These are phyloP conservation scores for Lophiostoma macrostomum DNA, from an alignment of 495 filamentous ascomycete genomes.

Conservation along the genomic window DNA sequence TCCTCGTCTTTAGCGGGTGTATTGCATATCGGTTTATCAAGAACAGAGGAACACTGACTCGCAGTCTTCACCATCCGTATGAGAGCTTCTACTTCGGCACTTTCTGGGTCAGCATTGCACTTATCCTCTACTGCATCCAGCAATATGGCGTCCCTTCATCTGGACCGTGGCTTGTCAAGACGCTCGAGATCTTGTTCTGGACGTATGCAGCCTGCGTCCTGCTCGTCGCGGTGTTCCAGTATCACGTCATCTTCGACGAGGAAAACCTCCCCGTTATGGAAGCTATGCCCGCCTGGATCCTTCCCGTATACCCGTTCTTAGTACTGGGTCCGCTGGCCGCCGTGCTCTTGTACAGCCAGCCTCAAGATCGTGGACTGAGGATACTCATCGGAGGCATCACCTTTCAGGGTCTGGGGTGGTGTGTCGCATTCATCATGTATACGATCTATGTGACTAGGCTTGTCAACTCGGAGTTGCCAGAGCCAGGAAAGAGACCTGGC, in stretches of 20 bases:
- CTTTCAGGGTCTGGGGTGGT: constrained; percentile 53
- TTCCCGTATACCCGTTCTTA: constrained; percentile 57
- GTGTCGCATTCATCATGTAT: constrained; percentile 52
- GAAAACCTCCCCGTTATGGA: constrained; percentile 41
- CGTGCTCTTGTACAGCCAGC: constrained; percentile 44
- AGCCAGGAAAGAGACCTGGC: constrained; percentile 34
- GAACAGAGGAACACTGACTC: constrained; percentile 3
- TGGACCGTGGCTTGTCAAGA: constrained; percentile 43
- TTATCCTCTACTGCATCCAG: constrained; percentile 28
- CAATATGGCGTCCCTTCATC: constrained; percentile 27
- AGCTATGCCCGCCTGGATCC: constrained; percentile 53
- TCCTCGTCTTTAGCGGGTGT: constrained; percentile 51
- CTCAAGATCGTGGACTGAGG: constrained; percentile 39
- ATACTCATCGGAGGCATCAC: constrained; percentile 52
- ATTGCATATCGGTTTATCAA: constrained; percentile 44
- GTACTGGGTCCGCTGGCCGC: constrained; percentile 52
- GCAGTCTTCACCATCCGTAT: constrained; percentile 30
- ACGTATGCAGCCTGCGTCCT: constrained; percentile 48
- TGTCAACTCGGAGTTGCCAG: constrained; percentile 36
- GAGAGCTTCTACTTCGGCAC: constrained; percentile 32
- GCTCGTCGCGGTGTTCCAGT: constrained; percentile 48
- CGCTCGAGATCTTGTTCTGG: constrained; percentile 52
- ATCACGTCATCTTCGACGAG: constrained; percentile 51
- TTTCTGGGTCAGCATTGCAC: constrained; percentile 30
- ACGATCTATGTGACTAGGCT: constrained; percentile 38